Evolutionary conservation across 2,329 filamentous ascomycete species (phyloP).

Genomic region (Exophiala sideris): DNA sequence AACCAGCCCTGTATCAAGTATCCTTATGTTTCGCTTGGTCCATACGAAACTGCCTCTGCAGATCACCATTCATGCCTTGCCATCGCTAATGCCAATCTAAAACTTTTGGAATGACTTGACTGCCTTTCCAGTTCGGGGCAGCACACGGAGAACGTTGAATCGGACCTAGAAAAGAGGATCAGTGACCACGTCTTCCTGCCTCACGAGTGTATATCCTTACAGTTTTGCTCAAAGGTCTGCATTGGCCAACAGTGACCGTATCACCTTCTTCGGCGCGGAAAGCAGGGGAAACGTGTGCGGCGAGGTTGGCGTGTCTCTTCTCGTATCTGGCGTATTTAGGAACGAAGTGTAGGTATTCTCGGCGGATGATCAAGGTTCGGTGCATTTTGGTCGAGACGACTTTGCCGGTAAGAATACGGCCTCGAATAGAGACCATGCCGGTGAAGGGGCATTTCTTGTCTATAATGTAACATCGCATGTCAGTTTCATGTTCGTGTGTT

Average conservation of each 20-base stretch:
- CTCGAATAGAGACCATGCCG: constrained; percentile 97
- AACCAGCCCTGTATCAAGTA: background rate
- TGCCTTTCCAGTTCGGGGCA: constrained; percentile 93
- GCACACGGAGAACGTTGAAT: constrained; percentile 99
- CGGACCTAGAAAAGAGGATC: constrained; percentile 64
- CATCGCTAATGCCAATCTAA: constrained; percentile 55
- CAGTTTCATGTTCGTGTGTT: constrained; percentile 26
- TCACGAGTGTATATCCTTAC: constrained; percentile 54
- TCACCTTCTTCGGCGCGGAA: constrained; percentile 99
- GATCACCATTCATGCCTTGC: constrained; percentile 8
- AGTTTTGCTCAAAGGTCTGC: constrained; percentile 98
- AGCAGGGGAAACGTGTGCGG: constrained; percentile 96
- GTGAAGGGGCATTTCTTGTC: constrained; percentile 99
- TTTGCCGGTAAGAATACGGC: constrained; percentile 98
- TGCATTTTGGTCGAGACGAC: constrained; percentile 99
- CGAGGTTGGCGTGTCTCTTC: constrained; percentile 99
- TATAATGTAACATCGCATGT: constrained; percentile 40
- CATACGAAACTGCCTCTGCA: background rate
- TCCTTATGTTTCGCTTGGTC: background rate
- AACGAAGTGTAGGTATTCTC: constrained; percentile 99
- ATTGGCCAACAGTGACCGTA: constrained; percentile 98
- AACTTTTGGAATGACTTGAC: constrained; percentile 99
- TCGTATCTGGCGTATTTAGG: constrained; percentile 99
- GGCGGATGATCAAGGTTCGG: constrained; percentile 97
- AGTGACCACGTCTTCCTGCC: background rate